Conservation (phyloP, 352 stramenopile species). For the Globisporangium rhizosaccharum region DNA sequence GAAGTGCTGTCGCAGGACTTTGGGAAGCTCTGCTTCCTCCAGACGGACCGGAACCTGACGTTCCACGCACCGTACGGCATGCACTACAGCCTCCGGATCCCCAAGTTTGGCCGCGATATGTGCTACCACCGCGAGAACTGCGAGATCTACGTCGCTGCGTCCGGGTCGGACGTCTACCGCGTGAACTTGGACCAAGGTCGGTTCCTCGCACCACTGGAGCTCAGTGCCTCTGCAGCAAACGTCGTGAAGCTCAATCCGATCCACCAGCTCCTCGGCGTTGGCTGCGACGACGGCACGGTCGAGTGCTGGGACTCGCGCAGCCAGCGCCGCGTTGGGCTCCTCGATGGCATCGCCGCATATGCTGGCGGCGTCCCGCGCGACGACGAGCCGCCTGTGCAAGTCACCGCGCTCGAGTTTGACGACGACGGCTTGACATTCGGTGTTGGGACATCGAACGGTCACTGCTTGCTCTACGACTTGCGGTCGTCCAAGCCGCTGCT, state of each 20-base stretch:
- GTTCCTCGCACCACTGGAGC: constrained; percentile 88
- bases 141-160: constrained; percentile 93
- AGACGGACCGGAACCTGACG: constrained; percentile 93
- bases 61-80: constrained; percentile 98
- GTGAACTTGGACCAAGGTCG: constrained; percentile 97
- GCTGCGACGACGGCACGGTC: constrained; percentile 93
- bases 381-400: constrained; percentile 43
- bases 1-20: constrained; percentile 94
- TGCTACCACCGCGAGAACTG: constrained; percentile 95
- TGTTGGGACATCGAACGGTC: constrained; percentile 91
- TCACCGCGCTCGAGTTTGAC: constrained; percentile 95
- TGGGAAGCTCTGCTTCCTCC: constrained; percentile 97
- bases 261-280: constrained; percentile 87
- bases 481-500: constrained; percentile 91
- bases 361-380: constrained; percentile 34
- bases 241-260: constrained; percentile 87
- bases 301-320: constrained; percentile 94
- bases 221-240: constrained; percentile 75
- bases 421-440: constrained; percentile 93
- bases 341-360: constrained; percentile 51
- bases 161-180: constrained; percentile 91
- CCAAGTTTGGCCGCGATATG: constrained; percentile 97
- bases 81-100: constrained; percentile 95
- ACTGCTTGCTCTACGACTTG: constrained; percentile 96
- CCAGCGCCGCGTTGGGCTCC: constrained; percentile 57